phyloP scores from a whole-genome alignment of 441 rosid genomes.

The Iberis amara region DNA sequence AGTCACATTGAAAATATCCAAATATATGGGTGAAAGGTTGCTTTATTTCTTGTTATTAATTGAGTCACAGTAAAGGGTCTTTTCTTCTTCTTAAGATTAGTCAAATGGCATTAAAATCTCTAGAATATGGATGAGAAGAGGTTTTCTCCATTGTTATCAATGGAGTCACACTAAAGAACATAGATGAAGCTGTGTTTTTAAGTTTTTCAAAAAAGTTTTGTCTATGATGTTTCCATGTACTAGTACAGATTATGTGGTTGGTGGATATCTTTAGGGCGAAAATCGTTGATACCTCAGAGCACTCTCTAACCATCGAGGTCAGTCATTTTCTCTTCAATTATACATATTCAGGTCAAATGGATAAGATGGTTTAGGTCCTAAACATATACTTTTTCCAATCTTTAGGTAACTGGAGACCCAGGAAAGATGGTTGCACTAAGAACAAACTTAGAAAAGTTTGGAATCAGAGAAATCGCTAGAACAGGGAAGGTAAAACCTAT shows the following conservation, averaged over 20 bases:
- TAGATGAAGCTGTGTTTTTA: not conserved
- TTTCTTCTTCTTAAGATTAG: constrained; percentile 15
- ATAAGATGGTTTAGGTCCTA: constrained; percentile 9
- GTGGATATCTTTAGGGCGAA: constrained; percentile 87
- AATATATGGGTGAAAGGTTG: constrained; percentile 17
- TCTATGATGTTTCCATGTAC: constrained; percentile 19
- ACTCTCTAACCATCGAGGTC: constrained; percentile 79
- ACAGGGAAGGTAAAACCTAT: constrained; percentile 32
- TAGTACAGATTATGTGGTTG: constrained; percentile 85
- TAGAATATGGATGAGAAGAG: constrained; percentile 10
- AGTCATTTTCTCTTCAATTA: constrained; percentile 5
- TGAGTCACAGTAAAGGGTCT: constrained; percentile 3
- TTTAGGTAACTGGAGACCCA: constrained; percentile 89
- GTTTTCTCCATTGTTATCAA: constrained; percentile 6
- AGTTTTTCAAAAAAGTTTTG: too few species aligned
- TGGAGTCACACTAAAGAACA: not conserved
- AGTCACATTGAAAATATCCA: constrained; percentile 5
- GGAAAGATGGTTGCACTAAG: constrained; percentile 83
- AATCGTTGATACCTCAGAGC: constrained; percentile 79
- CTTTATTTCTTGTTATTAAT: constrained; percentile 4
- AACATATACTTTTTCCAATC: not conserved
- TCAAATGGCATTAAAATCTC: constrained; percentile 8
- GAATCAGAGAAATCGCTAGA: constrained; percentile 85
- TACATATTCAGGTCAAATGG: constrained; percentile 7
- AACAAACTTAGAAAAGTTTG: constrained; percentile 79